Evolutionary conservation across 148 eudicot species (phyloP).

Genomic region (Tetragonia tetragonoides): DNA sequence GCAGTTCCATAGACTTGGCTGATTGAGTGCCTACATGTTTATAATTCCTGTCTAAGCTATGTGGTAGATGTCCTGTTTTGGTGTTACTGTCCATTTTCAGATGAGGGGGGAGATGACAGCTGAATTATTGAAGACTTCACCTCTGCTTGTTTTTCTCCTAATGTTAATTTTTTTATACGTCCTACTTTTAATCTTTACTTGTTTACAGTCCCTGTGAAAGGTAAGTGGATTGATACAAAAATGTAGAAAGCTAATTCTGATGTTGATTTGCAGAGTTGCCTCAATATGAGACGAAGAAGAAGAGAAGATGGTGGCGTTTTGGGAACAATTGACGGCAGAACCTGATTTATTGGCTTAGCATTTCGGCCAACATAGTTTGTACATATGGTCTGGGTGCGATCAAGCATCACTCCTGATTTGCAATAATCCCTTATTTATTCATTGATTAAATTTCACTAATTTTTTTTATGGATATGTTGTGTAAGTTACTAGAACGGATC

Average conservation of each 20-base stretch:
- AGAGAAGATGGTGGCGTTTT: constrained; percentile 80
- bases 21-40: too few relatives aligned
- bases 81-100: too few relatives aligned
- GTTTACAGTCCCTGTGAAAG: not conserved
- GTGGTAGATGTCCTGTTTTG: too few relatives aligned
- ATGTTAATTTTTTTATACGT: too few relatives aligned
- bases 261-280: constrained; percentile 52
- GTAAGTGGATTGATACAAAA: not conserved
- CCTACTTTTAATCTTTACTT: too few relatives aligned
- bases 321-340: constrained; percentile 32
- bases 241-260: constrained; percentile 2
- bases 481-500: constrained; percentile 6
- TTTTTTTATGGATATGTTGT: not conserved
- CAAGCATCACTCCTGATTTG: constrained; percentile 1
- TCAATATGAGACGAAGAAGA: constrained; percentile 55
- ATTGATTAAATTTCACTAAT: constrained; percentile 6
- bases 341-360: not conserved
- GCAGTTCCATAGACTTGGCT: too few relatives aligned
- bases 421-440: constrained; percentile 20
- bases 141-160: too few relatives aligned
- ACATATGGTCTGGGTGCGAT: constrained; percentile 18
- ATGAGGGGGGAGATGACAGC: too few relatives aligned
- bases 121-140: too few relatives aligned
- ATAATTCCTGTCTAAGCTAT: too few relatives aligned
- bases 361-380: constrained; percentile 19